Evolutionary conservation across 192 early-diverging fungal species (phyloP).

Genomic region (Linnemannia elongata): DNA sequence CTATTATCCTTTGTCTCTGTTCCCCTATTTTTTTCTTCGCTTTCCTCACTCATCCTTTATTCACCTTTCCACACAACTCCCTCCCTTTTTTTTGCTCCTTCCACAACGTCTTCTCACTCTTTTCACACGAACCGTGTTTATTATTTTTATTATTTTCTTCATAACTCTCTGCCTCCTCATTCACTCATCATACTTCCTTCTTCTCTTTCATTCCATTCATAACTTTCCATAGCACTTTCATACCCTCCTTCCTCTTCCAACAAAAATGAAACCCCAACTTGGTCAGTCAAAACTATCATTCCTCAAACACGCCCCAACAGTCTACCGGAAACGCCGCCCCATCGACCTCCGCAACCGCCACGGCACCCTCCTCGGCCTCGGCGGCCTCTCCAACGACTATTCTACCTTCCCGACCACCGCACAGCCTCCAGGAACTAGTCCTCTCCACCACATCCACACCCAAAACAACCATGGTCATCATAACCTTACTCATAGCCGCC

Average conservation of each 20-base stretch:
- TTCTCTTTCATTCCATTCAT: neutral
- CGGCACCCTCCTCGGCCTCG: slow-evolving; percentile 8
- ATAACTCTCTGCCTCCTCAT: neutral
- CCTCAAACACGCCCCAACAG: slow-evolving; percentile 46
- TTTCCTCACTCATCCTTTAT: neutral
- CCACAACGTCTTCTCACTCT: too few relatives aligned
- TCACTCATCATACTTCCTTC: neutral
- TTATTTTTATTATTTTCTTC: neutral
- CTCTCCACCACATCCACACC: neutral
- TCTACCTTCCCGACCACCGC: neutral
- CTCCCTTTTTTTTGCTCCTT: neutral
- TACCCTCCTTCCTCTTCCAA: neutral
- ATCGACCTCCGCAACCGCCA: slow-evolving; percentile 34
- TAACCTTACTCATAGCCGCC: neutral
- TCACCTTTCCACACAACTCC: neutral
- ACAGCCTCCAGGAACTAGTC: neutral
- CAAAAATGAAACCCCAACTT: slow-evolving; percentile 48
- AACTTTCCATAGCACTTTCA: neutral
- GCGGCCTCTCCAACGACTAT: neutral
- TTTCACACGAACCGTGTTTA: neutral
- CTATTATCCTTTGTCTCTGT: neutral
- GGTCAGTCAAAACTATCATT: slow-evolving; percentile 44
- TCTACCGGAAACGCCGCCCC: slow-evolving; percentile 50
- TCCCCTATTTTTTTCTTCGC: neutral
- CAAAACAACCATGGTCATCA: neutral